These are phyloP conservation scores for Rubroboletus satanas DNA, from an alignment of 768 basidiomycete species.

Conservation along the genomic window DNA sequence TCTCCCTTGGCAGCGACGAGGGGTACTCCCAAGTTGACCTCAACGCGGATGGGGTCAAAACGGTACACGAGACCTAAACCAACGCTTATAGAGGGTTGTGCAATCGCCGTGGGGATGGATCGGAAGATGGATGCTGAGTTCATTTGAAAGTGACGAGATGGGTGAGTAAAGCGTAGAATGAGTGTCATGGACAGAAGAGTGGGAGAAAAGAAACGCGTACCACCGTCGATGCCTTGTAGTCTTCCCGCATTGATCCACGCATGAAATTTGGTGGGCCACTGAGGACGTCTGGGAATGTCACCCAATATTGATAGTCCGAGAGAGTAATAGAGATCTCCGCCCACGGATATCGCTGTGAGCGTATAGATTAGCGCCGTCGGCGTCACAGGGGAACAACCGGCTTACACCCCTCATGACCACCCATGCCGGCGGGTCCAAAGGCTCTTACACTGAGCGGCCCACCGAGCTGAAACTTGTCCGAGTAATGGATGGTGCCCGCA, in stretches of 20 bases:
- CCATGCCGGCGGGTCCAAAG: constrained; percentile 73
- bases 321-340: constrained; percentile 81
- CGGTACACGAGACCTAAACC: constrained; percentile 82
- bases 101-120: constrained; percentile 17
- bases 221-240: constrained; percentile 54
- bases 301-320: constrained; percentile 72
- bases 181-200: background rate
- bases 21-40: constrained; percentile 85
- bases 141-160: background rate
- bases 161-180: background rate
- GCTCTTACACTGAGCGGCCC: constrained; percentile 83
- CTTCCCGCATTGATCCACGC: constrained; percentile 79
- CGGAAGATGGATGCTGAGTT: constrained; percentile 6
- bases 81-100: constrained; percentile 61
- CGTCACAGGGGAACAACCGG: background rate
- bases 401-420: constrained; percentile 71
- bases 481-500: constrained; percentile 45
- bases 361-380: background rate
- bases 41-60: constrained; percentile 80
- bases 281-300: constrained; percentile 61
- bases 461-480: constrained; percentile 90
- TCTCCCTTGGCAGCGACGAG: constrained; percentile 67
- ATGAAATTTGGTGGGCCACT: constrained; percentile 88
- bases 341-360: constrained; percentile 71
- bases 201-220: constrained; percentile 36